Base-by-base conservation (phyloP, 1,284 basidiomycete genomes). In the Ceratobasidium sp. region DNA sequence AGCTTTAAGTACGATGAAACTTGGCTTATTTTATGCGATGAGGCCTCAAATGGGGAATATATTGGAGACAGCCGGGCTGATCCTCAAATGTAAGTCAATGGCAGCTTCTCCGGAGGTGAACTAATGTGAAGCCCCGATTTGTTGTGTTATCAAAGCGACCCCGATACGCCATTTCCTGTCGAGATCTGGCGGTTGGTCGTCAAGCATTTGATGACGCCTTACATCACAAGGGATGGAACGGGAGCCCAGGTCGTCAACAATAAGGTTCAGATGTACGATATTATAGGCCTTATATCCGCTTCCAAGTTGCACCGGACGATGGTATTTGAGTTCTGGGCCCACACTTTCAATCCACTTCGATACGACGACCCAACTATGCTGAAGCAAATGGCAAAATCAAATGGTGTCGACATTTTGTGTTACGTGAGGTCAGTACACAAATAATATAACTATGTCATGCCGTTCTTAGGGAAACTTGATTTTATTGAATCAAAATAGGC, bases 171-270 rank as follows among this genome's bases (percentile, higher is more conserved):
- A 38, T 38, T 38, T 38, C 35, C 35, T 38, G 35, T 38, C 35
- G 67, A 70, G 23, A 46, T 70, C 21, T 70, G 67, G 67, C 18
- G 46, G 21, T 8, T 2, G 11, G 46, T 69, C 16, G 28, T 69
- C 14, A 4, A 11, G 6, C 6, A 38, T 38, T 11, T 38, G 35
- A 5, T 38, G 6, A 38, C 46, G 6, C 46, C 46, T 23, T 18
- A 23, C 46, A 23, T 6, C 46, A 6, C 46, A 49, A 14, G 46
- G 6, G 21, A 49, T 49, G 26, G 14, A 14, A 1, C 5, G 21
- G 26, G 9, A 2, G 5, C 2, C 16, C 26, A 6, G 2, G 9
- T 32, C 9, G 0, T 26, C 30, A 23, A 13, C 30, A 18, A 14
- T 30, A 52, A 50, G 26, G 23, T 7, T n/a, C 46, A 38, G 28